phyloP scores from a whole-genome alignment of 345 rosid genomes.

The Populus simonii region DNA sequence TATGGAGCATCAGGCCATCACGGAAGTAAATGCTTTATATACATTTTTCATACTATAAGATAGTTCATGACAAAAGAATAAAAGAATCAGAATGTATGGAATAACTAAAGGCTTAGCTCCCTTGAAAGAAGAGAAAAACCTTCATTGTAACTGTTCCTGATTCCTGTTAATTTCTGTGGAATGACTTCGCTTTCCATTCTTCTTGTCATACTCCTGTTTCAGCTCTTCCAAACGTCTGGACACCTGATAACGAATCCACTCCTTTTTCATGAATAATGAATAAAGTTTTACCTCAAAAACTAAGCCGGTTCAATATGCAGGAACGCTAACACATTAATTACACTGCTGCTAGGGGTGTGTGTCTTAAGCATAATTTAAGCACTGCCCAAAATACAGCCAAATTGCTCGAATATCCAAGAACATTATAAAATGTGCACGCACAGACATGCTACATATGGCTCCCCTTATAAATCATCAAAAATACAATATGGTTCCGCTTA shows the following conservation, averaged over 20 bases:
- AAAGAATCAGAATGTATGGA: neutral
- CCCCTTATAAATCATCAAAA: neutral
- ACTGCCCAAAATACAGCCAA: neutral
- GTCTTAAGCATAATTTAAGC: neutral
- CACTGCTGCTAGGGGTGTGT: neutral
- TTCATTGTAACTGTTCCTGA: constrained; percentile 16
- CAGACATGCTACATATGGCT: neutral
- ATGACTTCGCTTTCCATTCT: constrained; percentile 37
- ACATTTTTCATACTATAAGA: neutral
- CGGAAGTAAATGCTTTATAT: too few relatives aligned
- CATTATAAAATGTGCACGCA: neutral
- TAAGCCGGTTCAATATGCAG: neutral
- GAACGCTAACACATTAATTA: neutral
- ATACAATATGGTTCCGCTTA: too few relatives aligned
- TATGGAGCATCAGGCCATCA: neutral
- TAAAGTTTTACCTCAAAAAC: neutral
- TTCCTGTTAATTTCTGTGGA: constrained; percentile 20
- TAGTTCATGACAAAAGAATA: neutral
- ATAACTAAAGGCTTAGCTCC: neutral
- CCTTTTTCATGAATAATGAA: neutral
- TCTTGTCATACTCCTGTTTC: constrained; percentile 53
- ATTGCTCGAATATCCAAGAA: neutral
- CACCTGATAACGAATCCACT: constrained; percentile 41
- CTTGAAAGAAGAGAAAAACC: neutral
- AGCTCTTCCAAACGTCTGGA: constrained; percentile 66